Percentiles rank a stretch among this genome's conserved stretches.
Conservation (phyloP, 306 rosid genomes). For the Corylus heterophylla region DNA sequence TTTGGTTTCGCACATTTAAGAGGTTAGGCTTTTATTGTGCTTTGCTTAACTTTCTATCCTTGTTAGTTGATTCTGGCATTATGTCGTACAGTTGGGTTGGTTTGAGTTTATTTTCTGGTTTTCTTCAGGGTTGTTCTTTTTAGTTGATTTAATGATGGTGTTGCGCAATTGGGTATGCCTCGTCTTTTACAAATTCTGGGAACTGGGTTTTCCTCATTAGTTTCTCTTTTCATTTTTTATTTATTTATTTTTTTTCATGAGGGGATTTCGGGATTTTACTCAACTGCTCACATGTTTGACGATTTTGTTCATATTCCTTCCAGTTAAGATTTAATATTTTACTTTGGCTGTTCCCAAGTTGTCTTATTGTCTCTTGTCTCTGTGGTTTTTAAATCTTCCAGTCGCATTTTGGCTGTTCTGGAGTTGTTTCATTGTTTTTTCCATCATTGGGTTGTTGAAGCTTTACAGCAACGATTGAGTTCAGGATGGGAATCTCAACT, state of each 20-base stretch:
- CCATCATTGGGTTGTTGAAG: background rate
- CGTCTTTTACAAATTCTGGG: conserved; percentile 10
- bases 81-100: conserved; percentile 51
- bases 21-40: conserved; percentile 18
- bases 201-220: conserved; percentile 16
- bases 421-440: conserved; percentile 15
- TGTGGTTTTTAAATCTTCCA: conserved; percentile 20
- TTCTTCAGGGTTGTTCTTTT: conserved; percentile 8
- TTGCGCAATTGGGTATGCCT: conserved; percentile 21
- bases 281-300: background rate
- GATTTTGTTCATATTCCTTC: background rate
- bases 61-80: conserved; percentile 42
- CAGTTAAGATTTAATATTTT: conserved; percentile 16
- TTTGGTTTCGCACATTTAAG: conserved; percentile 15
- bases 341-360: conserved; percentile 18
- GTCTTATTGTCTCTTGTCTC: conserved; percentile 18
- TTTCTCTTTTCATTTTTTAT: background rate
- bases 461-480: conserved; percentile 6
- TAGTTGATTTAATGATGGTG: conserved; percentile 10
- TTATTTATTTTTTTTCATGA: background rate
- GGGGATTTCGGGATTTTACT: conserved; percentile 22
- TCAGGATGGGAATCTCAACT: conserved; percentile 37
- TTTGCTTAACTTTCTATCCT: conserved; percentile 28
- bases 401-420: conserved; percentile 11
- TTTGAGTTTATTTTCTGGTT: conserved; percentile 32